Base-by-base conservation (phyloP, 495 filamentous ascomycete species). In the Lentithecium fluviatile region DNA sequence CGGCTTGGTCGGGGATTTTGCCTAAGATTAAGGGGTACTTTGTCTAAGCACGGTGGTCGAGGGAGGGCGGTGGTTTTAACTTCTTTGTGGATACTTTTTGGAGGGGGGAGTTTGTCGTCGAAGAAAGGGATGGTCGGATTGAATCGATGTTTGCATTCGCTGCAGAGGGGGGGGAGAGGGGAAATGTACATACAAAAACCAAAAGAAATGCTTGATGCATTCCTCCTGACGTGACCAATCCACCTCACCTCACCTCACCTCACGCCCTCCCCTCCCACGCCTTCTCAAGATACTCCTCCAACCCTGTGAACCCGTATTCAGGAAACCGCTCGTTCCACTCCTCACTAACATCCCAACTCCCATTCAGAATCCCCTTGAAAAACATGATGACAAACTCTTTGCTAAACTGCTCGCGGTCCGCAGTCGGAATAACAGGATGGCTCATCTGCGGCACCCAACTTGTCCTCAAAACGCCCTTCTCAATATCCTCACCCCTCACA, bases 1-100 rank as follows among this genome's bases (percentile, higher is more conserved):
- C 71, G 15, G 83, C 80, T 0, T 85, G 80, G 71, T 73, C 15
- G 36, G 53, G 36, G 4, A 37, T 67, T 3, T 40, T 62, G 53
- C 64, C 64, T 2, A 37, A 63, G 48, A 67, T 67, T 53, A 67
- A 64, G 55, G 42, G 45, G 17, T 58, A 49, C 19, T 58, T 67
- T 25, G 37, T 54, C 1, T 53, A 24, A 17, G n/a, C 29, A 10
- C 29, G 29, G 29, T 10, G n/a, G n/a, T n/a, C n/a, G n/a, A n/a
- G n/a, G n/a, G n/a, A n/a, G n/a, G n/a, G n/a, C n/a, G 29, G 29
- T 4, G 29, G 3, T 3, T 32, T 32, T 32, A 4, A 10, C 29
- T 3, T 32, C 10, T 10, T 32, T 32, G 29, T 32, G 29, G 3
- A 32, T 32, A 32, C 10, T 4, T 32, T 32, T 10, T 32, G 10